Evolutionary conservation across 331 rosid species (phyloP).

Genomic region (Rosa hybrid): DNA sequence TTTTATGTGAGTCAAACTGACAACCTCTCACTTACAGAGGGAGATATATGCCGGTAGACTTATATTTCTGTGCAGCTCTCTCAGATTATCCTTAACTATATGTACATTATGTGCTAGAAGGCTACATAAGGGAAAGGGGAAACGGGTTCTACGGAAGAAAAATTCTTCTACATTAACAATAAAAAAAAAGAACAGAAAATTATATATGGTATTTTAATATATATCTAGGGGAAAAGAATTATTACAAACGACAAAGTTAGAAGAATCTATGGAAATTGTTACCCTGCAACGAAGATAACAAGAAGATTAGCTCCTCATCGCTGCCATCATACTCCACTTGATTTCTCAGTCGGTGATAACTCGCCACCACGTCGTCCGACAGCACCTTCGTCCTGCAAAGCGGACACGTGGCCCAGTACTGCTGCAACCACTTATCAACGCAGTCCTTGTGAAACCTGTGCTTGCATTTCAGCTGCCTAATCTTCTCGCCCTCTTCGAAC

Average conservation of each 20-base stretch:
- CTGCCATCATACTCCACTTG: constrained; percentile 49
- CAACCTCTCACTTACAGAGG: too few relatives aligned
- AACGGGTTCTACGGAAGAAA: neutral
- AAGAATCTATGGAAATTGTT: constrained; percentile 42
- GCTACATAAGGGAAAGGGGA: neutral
- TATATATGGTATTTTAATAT: neutral
- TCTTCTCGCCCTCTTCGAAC: constrained; percentile 71
- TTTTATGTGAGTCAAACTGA: too few relatives aligned
- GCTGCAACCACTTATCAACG: constrained; percentile 82
- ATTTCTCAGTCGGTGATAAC: constrained; percentile 51
- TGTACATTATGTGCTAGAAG: neutral
- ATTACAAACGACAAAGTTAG: constrained; percentile 16
- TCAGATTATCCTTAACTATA: neutral
- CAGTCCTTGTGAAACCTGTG: constrained; percentile 87
- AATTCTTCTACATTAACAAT: neutral
- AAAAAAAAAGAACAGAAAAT: neutral
- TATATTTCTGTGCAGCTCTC: neutral
- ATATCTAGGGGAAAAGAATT: neutral
- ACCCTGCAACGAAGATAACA: constrained; percentile 57
- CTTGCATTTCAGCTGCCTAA: constrained; percentile 66
- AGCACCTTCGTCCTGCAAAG: constrained; percentile 78
- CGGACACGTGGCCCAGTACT: constrained; percentile 81
- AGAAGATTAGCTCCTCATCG: constrained; percentile 53
- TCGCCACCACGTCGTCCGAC: constrained; percentile 66
- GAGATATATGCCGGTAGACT: too few relatives aligned